phyloP scores from a whole-genome alignment of 1,139 yeast species.

The Protomyces inundatus region DNA sequence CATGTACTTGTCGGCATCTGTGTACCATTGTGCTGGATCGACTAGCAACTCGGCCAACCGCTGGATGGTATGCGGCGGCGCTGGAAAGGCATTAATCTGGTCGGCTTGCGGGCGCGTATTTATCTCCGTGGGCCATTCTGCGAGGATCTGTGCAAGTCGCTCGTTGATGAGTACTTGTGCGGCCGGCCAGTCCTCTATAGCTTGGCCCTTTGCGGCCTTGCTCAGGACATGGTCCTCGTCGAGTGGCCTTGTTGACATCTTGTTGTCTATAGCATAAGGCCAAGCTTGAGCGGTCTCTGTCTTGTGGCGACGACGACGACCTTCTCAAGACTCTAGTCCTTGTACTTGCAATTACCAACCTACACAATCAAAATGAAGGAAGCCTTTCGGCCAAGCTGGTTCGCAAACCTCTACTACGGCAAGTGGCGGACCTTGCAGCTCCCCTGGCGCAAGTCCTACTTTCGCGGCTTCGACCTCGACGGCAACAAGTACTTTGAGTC shows the following conservation, averaged over 20 bases:
- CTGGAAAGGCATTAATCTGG: slow-evolving; percentile 3
- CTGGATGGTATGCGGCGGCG: slow-evolving; percentile 53
- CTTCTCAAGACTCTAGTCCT: no score
- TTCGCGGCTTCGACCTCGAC: slow-evolving; percentile 19
- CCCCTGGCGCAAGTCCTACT: slow-evolving; percentile 15
- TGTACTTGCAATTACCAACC: no score
- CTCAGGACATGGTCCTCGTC: neutral
- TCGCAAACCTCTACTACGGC: slow-evolving; percentile 7
- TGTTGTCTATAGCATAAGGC: neutral
- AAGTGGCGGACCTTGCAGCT: slow-evolving; percentile 2
- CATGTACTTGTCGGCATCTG: slow-evolving; percentile 40
- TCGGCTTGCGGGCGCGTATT: neutral
- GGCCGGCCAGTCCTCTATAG: neutral
- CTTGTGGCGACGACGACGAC: no score
- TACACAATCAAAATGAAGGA: neutral
- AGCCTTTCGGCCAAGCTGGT: slow-evolving; percentile 7
- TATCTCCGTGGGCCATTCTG: neutral
- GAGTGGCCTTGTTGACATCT: neutral
- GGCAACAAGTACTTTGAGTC: slow-evolving; percentile 23
- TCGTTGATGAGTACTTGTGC: neutral
- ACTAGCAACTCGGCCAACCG: slow-evolving; percentile 51
- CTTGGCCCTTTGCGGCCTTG: neutral
- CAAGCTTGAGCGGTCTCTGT: no score
- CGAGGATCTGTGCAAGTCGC: neutral
- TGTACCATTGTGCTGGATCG: slow-evolving; percentile 43